phyloP scores from a whole-genome alignment of 805 yeast genomes.

The Wickerhamomyces subpelliculosus region DNA sequence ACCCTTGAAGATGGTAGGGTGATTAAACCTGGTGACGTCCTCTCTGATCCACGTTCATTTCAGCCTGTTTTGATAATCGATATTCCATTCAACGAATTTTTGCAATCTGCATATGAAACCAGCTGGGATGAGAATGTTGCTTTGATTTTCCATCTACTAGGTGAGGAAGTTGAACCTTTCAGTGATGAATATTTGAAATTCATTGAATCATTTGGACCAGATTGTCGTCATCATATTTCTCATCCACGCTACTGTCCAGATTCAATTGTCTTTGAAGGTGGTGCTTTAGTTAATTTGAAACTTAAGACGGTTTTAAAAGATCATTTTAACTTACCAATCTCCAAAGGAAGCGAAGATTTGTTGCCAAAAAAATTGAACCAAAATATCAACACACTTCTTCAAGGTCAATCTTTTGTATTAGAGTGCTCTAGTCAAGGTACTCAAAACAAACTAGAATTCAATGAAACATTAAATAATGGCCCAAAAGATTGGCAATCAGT shows the following conservation, averaged over 20 bases:
- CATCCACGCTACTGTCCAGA: constrained; percentile 63
- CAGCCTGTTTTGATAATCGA: constrained; percentile 64
- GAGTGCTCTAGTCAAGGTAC: too few species aligned
- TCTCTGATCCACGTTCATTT: constrained; percentile 53
- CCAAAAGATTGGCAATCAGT: too few species aligned
- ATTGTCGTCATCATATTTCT: constrained; percentile 59
- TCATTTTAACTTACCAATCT: constrained; percentile 31
- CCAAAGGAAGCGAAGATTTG: too few species aligned
- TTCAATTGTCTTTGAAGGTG: constrained; percentile 47
- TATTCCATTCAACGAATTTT: constrained; percentile 50
- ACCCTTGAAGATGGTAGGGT: constrained; percentile 50
- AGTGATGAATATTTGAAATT: constrained; percentile 40
- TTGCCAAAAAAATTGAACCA: constrained; percentile 23
- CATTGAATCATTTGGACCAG: constrained; percentile 44
- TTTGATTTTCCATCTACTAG: constrained; percentile 71
- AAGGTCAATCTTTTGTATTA: too few species aligned
- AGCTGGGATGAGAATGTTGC: constrained; percentile 31
- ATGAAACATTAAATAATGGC: too few species aligned
- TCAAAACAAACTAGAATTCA: too few species aligned
- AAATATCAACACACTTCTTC: too few species aligned
- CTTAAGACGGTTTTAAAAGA: constrained; percentile 45
- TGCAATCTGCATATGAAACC: constrained; percentile 26
- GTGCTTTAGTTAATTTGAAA: constrained; percentile 47
- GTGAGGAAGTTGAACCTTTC: constrained; percentile 46
- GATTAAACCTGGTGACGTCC: constrained; percentile 63